Base-by-base conservation (phyloP, 108 stramenopile species). In the Pseudonitzschia delicatissima region DNA sequence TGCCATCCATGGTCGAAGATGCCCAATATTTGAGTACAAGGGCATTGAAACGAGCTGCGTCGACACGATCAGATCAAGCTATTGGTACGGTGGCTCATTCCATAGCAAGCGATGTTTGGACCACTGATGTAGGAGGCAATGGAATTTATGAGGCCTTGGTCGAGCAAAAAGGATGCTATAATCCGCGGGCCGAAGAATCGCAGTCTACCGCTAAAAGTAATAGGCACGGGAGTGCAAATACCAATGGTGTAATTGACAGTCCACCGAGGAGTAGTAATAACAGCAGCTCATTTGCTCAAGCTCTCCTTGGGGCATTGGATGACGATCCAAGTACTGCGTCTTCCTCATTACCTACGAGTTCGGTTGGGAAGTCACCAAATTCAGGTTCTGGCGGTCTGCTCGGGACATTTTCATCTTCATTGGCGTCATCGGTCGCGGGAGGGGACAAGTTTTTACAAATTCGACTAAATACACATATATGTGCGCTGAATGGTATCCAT, bases 1-100 rank as follows among this genome's bases (percentile, higher is more conserved):
- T 90, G 28, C 89, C 92, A 11, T 79, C 77, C 23, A 77, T 93
- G 23, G 92, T 93, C 28, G 92, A 93, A 77, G 92, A 93, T 80
- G 88, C 88, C 13, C 84, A 87, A 52, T 93, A 85, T 64, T 48
- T 93, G 45, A 78, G 74, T 21, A 87, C 84, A 2, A 63, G 86
- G 47, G 87, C 88, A 7, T 64, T 93, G 35, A 87, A 93, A 73
- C 77, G 92, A 67, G 88, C 88, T 11, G 73, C 85, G 8, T 86
- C 86, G 25, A 90, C 92, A 0, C 73, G 81, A 64, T 85, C 85
- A 8, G 64, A 74, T 33, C 82, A 86, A 67, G 88, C 92, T 58
- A 83, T 90, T 35, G 89, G 85, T 45, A 88, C 88, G 33, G 88
- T 90, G 8, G 88, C 87, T 2, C 87, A 93, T 77, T 81, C 87